phyloP scores from a whole-genome alignment of 2,329 filamentous ascomycete species.

The Botrytis tulipae region DNA sequence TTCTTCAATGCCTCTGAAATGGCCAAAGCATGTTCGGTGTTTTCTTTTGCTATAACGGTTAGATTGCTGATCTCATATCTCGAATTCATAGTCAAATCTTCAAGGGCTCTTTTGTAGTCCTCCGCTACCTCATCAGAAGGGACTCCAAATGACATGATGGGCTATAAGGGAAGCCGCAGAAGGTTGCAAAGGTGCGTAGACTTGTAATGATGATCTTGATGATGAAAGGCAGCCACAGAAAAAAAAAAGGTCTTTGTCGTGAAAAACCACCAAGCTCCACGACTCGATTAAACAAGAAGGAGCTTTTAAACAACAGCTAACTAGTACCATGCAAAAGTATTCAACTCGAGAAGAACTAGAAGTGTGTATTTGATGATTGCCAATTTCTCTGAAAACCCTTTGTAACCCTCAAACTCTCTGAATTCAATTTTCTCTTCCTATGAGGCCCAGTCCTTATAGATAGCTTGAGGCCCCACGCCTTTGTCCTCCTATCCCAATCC shows the following conservation, averaged over 20 bases:
- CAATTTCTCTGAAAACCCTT: slow-evolving; percentile 32
- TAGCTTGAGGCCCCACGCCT: slow-evolving; percentile 28
- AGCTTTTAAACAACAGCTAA: slow-evolving; percentile 39
- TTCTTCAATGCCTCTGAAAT: slow-evolving; percentile 89
- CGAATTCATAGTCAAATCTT: slow-evolving; percentile 87
- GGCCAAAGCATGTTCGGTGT: slow-evolving; percentile 89
- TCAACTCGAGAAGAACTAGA: slow-evolving; percentile 40
- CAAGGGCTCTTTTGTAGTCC: slow-evolving; percentile 90
- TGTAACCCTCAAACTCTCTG: slow-evolving; percentile 26
- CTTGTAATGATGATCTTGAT: slow-evolving; percentile 25
- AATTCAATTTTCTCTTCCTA: slow-evolving; percentile 24
- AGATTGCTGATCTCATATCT: slow-evolving; percentile 95
- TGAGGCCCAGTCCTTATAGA: slow-evolving; percentile 27
- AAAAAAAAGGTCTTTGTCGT: slow-evolving; percentile 33
- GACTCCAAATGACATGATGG: slow-evolving; percentile 61
- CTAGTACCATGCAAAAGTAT: slow-evolving; percentile 41
- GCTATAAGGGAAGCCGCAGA: slow-evolving; percentile 33
- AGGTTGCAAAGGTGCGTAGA: slow-evolving; percentile 26
- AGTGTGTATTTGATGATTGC: slow-evolving; percentile 40
- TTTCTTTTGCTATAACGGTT: slow-evolving; percentile 96
- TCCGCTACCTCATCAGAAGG: slow-evolving; percentile 80
- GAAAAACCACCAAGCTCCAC: slow-evolving; percentile 32
- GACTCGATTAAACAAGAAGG: slow-evolving; percentile 30
- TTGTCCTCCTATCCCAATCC: slow-evolving; percentile 27
- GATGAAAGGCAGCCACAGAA: slow-evolving; percentile 29